Percentiles rank a stretch among this genome's conserved stretches.
phyloP scores from a whole-genome alignment of 495 filamentous ascomycete species.

The Pyrenula massariospora region DNA sequence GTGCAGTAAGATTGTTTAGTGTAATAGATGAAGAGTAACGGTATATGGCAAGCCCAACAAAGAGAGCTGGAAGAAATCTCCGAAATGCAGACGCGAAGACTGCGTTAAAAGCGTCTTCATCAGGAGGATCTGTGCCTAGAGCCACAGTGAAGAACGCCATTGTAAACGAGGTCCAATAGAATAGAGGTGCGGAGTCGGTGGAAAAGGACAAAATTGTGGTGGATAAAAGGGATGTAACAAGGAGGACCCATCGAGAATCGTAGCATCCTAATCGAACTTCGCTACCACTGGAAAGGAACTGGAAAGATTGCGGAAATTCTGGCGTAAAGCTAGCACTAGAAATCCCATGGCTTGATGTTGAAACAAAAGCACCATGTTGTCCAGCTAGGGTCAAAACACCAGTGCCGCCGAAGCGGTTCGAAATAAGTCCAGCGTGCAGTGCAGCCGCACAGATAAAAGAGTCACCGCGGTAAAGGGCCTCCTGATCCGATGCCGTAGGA shows the following conservation, averaged over 20 bases:
- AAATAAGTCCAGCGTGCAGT: slow-evolving; percentile 61
- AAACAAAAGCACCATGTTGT: slow-evolving; percentile 38
- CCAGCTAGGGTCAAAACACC: slow-evolving; percentile 56
- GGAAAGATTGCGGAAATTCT: slow-evolving; percentile 58
- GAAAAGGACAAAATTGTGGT: slow-evolving; percentile 53
- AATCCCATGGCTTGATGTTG: slow-evolving; percentile 46
- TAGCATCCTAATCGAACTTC: too few species aligned
- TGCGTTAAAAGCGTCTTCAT: slow-evolving; percentile 29
- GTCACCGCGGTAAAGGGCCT: slow-evolving; percentile 54
- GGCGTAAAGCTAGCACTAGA: slow-evolving; percentile 53
- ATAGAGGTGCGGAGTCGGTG: slow-evolving; percentile 48
- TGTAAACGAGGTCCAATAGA: slow-evolving; percentile 55
- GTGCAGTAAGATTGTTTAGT: slow-evolving; percentile 45
- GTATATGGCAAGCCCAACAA: slow-evolving; percentile 60
- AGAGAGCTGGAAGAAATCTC: slow-evolving; percentile 62
- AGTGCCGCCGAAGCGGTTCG: slow-evolving; percentile 55
- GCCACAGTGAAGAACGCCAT: slow-evolving; percentile 67
- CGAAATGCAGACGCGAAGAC: slow-evolving; percentile 54
- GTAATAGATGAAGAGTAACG: slow-evolving; percentile 40
- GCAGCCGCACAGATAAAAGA: slow-evolving; percentile 67
- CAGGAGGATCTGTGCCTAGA: slow-evolving; percentile 59
- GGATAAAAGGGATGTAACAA: slow-evolving; percentile 51
- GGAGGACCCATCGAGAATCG: slow-evolving; percentile 57
- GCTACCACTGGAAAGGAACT: slow-evolving; percentile 27
- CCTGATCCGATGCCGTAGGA: slow-evolving; percentile 24